Evolutionary conservation across 2,329 filamentous ascomycete species (phyloP), one percentile per base, ranked within the genome.

Genomic region (Pestalotiopsis fici): DNA sequence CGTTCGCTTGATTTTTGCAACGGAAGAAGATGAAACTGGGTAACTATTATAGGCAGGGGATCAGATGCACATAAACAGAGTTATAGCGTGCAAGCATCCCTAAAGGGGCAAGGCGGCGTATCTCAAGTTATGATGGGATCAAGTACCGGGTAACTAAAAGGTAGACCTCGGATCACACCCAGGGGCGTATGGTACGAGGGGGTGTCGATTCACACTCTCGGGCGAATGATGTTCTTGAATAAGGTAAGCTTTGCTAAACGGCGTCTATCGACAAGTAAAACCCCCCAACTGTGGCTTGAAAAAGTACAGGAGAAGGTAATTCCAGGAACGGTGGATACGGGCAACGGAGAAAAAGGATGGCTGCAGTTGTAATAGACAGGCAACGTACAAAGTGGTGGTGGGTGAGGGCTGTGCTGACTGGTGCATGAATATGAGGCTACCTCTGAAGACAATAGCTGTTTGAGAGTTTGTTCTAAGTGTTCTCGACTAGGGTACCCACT

Each of bases 401-500:
- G 67, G 67, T 73, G 70, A 68, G 73, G 74, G 74, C 74, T 76
- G 72, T 78, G 76, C 71, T 71, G 69, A 68, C 67, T 50, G 71
- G 71, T 73, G 75, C 76, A 78, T 78, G 69, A 77, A 75, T 67
- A 67, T 71, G 73, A 69, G 70, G 69, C 65, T 71, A 70, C 72
- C 70, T 74, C 71, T 75, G 72, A 76, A 75, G 73, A 74, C 71
- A 66, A 68, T 71, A 72, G 71, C 69, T 73, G 73, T 76, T 73
- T 74, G 71, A 66, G 69, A 73, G 71, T 74, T 69, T 69, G 71
- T 60, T 59, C 69, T 70, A 66, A 69, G 43, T 50, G 67, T 43
- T 69, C 70, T 71, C 68, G 71, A 68, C 71, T 70, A 69, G 73
- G 70, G 70, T 72, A 69, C 72, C 72, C 72, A 50, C 43, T n/a